These are phyloP conservation scores for Alternaria gaisen DNA, from an alignment of 2,329 filamentous ascomycete genomes.

Conservation along the genomic window DNA sequence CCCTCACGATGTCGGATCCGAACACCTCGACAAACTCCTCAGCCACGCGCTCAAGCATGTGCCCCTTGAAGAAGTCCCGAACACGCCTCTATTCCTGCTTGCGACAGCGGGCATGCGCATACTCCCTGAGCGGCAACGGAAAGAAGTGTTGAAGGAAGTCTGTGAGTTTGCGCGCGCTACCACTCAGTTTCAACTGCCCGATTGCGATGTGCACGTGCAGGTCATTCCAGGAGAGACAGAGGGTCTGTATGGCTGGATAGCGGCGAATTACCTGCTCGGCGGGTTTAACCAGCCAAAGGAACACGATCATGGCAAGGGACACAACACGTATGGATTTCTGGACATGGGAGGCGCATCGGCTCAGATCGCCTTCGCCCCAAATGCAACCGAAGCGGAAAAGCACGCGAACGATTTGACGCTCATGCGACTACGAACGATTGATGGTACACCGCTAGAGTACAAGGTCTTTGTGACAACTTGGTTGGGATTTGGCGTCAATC, in stretches of 20 bases:
- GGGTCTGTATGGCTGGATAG: slow-evolving; percentile 96
- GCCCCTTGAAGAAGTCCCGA: slow-evolving; percentile 75
- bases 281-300: slow-evolving; percentile 81
- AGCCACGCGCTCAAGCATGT: slow-evolving; percentile 83
- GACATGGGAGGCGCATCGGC: slow-evolving; percentile 99
- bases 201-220: slow-evolving; percentile 88
- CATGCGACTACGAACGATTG: slow-evolving; percentile 81
- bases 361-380: slow-evolving; percentile 97
- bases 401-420: slow-evolving; percentile 90
- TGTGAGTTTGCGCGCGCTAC: slow-evolving; percentile 82
- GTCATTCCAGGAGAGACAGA: slow-evolving; percentile 96
- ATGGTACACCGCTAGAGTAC: slow-evolving; percentile 81
- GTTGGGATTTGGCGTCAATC: slow-evolving; percentile 96
- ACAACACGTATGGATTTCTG: slow-evolving; percentile 95
- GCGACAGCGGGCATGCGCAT: slow-evolving; percentile 96
- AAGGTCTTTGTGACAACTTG: slow-evolving; percentile 95
- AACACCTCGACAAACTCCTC: slow-evolving; percentile 82
- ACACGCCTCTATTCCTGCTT: slow-evolving; percentile 93
- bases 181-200: slow-evolving; percentile 85
- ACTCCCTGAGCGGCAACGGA: slow-evolving; percentile 76
- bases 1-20: slow-evolving; percentile 77
- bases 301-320: slow-evolving; percentile 83
- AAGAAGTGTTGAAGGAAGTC: slow-evolving; percentile 75
- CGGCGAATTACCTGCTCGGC: slow-evolving; percentile 92
- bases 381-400: slow-evolving; percentile 85